These are phyloP conservation scores for Chrysosporium queenslandicum DNA, from an alignment of 2,329 filamentous ascomycete genomes.

Conservation along the genomic window DNA sequence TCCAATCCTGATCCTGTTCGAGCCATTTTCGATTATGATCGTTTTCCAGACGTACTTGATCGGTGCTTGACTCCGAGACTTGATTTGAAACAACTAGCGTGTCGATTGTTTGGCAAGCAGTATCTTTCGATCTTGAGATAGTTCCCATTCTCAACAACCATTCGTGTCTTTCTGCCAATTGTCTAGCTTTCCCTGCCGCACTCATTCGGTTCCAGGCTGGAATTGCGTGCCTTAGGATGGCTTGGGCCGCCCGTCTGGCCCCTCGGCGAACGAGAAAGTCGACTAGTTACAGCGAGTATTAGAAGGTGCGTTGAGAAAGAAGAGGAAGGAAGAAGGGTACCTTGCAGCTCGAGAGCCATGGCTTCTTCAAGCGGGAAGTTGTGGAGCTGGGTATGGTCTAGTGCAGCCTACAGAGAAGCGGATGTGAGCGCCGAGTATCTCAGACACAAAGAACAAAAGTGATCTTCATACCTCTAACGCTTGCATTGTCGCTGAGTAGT, in stretches of 20 bases:
- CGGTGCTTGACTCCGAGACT: constrained; percentile 23
- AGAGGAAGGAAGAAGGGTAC: constrained; percentile 17
- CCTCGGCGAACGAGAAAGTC: constrained; percentile 50
- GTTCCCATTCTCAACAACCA: constrained; percentile 49
- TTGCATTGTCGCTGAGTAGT: constrained; percentile 39
- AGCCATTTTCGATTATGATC: constrained; percentile 36
- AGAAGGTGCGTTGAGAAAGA: constrained; percentile 1
- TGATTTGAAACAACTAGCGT: constrained; percentile 33
- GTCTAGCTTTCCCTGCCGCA: constrained; percentile 49
- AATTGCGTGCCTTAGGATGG: constrained; percentile 49
- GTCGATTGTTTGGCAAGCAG: constrained; percentile 47
- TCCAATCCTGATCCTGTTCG: constrained; percentile 32
- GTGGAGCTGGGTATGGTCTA: constrained; percentile 52
- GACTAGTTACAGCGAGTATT: constrained; percentile 37
- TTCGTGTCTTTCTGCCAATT: constrained; percentile 50
- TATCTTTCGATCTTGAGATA: constrained; percentile 44
- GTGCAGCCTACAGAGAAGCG: constrained; percentile 42
- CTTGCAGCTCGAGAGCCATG: constrained; percentile 51
- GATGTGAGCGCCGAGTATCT: constrained; percentile 22
- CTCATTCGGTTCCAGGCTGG: constrained; percentile 50
- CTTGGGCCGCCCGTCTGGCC: constrained; percentile 49
- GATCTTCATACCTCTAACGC: constrained; percentile 25
- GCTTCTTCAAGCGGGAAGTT: constrained; percentile 51
- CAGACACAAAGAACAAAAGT: not conserved
- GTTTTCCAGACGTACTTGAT: constrained; percentile 29